Evolutionary conservation across 139 green algal species (phyloP), one percentile per base, ranked within the genome.

Genomic region (Coelastrella sp.): DNA sequence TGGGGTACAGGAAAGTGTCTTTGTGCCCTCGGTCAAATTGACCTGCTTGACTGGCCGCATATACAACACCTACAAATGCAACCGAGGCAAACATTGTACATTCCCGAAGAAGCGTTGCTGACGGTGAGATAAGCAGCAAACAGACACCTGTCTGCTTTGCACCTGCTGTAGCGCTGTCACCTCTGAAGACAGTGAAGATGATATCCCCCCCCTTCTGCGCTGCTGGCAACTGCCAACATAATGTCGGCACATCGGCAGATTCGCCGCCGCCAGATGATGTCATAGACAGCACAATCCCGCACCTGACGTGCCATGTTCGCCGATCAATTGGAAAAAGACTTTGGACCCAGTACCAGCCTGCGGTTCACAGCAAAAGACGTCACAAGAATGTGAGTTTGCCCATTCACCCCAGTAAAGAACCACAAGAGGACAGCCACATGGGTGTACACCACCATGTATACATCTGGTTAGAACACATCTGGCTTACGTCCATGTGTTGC

Each of bases 241-340:
- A 81, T 81, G 75, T 58, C 10, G 8, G 47, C 77, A 8, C 32
- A n/a, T 80, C 20, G 4, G 73, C n/a, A 80, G 7, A 3, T 59
- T 17, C 23, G 5, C 57, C 7, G 1, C 7, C 6, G 6, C 13
- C 14, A 76, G 14, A 23, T 32, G 2, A 1, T 32, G 7, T 8
- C 71, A 76, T 1, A 13, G 22, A 23, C 14, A 5, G 17, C 19
- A 22, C 71, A 77, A 7, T 19, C 7, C 2, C 88, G 81, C 81
- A 88, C 94, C 95, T 22, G 94, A 95, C 6, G 89, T 93, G 60
- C 92, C 93, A 56, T 94, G 86, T n/a, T 94, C 91, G 6, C 95
- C 95, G n/a, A 96, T 92, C 32, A 97, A 87, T 91, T 97, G 95
- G 87, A 97, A 96, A 79, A 93, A 96, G 3, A 97, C 94, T 57